Conservation (phyloP, 768 basidiomycete genomes). For the Pleurotus pulmonarius region DNA sequence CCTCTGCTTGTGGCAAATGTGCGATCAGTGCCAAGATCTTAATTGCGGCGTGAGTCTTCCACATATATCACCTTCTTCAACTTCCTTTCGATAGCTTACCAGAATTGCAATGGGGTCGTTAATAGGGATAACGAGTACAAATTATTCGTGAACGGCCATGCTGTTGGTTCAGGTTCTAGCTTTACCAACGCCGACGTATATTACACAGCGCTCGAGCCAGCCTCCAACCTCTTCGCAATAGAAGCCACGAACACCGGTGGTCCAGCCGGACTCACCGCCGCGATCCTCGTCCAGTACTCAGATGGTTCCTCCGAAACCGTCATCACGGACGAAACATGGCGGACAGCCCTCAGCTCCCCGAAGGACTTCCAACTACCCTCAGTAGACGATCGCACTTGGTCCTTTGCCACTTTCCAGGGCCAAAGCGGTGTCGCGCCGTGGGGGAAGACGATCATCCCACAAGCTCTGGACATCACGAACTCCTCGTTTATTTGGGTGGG, state of each 20-base stretch:
- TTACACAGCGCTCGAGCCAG: slow-evolving; percentile 13
- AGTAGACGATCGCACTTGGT: neutral
- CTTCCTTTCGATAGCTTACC: neutral
- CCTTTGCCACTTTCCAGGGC: neutral
- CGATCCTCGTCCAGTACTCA: slow-evolving; percentile 18
- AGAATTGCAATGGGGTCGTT: neutral
- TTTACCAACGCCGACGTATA: slow-evolving; percentile 18
- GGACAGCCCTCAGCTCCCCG: slow-evolving; percentile 8
- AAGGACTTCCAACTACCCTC: neutral
- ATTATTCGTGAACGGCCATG: slow-evolving; percentile 23
- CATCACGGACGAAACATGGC: slow-evolving; percentile 21
- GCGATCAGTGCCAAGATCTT: neutral
- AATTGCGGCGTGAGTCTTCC: slow-evolving; percentile 11
- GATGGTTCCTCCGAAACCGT: slow-evolving; percentile 18
- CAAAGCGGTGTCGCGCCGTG: neutral
- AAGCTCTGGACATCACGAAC: neutral
- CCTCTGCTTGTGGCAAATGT: slow-evolving; percentile 15
- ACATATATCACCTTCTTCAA: neutral
- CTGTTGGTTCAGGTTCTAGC: slow-evolving; percentile 18
- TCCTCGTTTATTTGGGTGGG: neutral
- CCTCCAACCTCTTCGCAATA: slow-evolving; percentile 23
- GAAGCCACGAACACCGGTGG: slow-evolving; percentile 24
- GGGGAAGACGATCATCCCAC: neutral
- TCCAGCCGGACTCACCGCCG: slow-evolving; percentile 22
- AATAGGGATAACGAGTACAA: slow-evolving; percentile 23